Conservation (phyloP, 148 eudicot species). For the Salicornia ramosissima region DNA sequence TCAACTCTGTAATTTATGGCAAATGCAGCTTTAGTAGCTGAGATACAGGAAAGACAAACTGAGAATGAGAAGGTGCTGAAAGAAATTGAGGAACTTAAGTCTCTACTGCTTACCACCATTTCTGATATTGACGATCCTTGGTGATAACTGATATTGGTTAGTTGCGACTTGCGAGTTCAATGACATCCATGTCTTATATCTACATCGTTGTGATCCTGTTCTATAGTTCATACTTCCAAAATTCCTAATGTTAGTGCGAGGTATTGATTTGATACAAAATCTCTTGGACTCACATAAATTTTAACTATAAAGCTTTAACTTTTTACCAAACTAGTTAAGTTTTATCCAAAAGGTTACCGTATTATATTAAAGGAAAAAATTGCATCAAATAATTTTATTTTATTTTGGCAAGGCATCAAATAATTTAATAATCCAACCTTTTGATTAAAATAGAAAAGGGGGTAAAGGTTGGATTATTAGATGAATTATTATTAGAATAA, state of each 20-base stretch:
- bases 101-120: conserved; percentile 40
- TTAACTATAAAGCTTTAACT: no score
- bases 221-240: neutral
- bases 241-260: neutral
- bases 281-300: no score
- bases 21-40: conserved; percentile 42
- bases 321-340: no score
- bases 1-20: neutral
- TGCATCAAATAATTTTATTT: no score
- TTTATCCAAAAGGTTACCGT: no score
- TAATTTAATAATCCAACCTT: no score
- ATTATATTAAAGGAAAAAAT: no score
- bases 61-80: conserved; percentile 44
- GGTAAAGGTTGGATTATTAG: no score
- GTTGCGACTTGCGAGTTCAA: neutral
- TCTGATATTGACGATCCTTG: conserved; percentile 30
- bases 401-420: no score
- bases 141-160: conserved; percentile 7
- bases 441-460: no score
- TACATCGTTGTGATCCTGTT: neutral
- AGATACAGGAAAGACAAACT: conserved; percentile 33
- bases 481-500: no score
- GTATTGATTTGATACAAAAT: neutral
- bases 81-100: conserved; percentile 46
- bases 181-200: neutral